Base-by-base conservation (phyloP, 768 basidiomycete species). In the Leucosporidium scottii region DNA sequence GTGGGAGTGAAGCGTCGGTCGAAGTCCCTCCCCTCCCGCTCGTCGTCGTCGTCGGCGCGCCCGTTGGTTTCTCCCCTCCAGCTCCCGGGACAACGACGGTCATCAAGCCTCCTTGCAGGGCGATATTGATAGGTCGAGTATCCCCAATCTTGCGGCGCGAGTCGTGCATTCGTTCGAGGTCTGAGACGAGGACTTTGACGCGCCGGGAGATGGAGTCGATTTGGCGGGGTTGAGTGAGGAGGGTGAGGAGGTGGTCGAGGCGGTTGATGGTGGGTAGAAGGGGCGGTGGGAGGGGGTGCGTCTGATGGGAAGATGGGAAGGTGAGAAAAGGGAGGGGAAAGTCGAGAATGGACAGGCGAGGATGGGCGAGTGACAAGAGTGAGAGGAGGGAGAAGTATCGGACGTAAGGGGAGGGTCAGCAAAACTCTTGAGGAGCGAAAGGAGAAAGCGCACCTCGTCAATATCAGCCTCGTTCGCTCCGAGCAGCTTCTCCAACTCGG, bases 151-250 rank as follows among this genome's bases (percentile, higher is more conserved):
- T 79, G 49, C 59, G 78, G 49, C 65, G 77, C 53, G 69, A 72
- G 66, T 44, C 87, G 85, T 76, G 73, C 6, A 85, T 84, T 36
- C 93, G 87, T 59, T 98, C 94, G 60, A 99, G 84, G 78, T 99
- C 96, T 1, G 92, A 87, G 20, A 94, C 82, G 23, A 98, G 84
- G 12, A 97, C 81, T 75, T 98, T 99, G 68, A 98, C 84, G 7
- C 94, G 87, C 7, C 94, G 85, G 2, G 93, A 93, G 69, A 97
- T 89, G 17, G 91, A 89, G 78, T 99, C 96, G 59, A 98, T 87
- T 76, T 98, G 93, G 21, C 93, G 86, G 0, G 96, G 94, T 80
- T 97, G 93, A 0, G 94, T 90, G 56, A 99, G 85, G 21, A 97
- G 82, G 10, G 86, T 85, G 28, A 98, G 81, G 76, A 96, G 92